Evolutionary conservation across 345 rosid species (phyloP).

Genomic region (Leavenworthia alabamica): DNA sequence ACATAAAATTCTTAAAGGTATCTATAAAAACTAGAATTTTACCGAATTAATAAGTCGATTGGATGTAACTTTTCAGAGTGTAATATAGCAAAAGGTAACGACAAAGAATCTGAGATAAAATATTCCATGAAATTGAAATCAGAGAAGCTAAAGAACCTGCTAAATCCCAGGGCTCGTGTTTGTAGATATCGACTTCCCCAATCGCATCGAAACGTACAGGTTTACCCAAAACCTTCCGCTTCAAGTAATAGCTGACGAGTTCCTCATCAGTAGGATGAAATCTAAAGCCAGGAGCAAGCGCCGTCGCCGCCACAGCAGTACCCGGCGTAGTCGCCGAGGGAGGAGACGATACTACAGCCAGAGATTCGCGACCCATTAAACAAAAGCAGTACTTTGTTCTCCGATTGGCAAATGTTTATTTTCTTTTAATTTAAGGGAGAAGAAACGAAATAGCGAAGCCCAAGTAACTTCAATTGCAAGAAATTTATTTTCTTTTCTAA

Average conservation of each 20-base stretch:
- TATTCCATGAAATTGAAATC: not conserved
- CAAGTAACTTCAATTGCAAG: conserved; percentile 73
- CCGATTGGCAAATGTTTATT: not conserved
- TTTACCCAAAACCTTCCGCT: conserved; percentile 62
- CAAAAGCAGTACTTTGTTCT: not conserved
- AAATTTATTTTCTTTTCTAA: conserved; percentile 41
- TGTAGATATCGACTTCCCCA: conserved; percentile 79
- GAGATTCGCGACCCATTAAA: conserved; percentile 35
- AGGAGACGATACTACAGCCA: conserved; percentile 15
- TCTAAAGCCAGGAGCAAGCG: conserved; percentile 90
- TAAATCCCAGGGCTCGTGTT: conserved; percentile 83
- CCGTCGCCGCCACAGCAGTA: conserved; percentile 33
- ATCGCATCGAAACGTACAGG: conserved; percentile 70
- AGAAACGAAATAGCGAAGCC: conserved; percentile 32
- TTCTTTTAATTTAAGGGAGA: conserved; percentile 43
- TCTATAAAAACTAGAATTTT: not conserved
- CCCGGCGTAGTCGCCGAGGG: conserved; percentile 17
- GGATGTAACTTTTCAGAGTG: not conserved
- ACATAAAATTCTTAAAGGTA: not conserved
- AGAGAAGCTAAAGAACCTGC: conserved; percentile 39
- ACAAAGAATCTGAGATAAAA: not conserved
- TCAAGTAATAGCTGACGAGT: conserved; percentile 73
- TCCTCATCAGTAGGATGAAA: conserved; percentile 97
- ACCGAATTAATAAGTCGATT: not conserved
- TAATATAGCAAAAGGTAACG: conserved; percentile 9